Base-by-base conservation (phyloP, 805 yeast species). In the Saturnispora hagleri region DNA sequence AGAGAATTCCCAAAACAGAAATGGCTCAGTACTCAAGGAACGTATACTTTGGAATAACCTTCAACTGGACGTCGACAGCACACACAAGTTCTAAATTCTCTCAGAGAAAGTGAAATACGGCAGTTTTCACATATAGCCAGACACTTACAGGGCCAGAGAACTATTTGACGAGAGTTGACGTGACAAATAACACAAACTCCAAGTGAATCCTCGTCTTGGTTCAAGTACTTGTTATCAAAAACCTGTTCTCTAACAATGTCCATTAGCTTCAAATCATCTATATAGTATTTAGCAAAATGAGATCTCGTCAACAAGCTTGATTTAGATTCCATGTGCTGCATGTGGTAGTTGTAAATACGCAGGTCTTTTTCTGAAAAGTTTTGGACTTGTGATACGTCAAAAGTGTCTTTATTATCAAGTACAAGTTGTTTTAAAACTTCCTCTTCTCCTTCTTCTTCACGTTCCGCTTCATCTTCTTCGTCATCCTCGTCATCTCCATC, bases 71-170 rank as follows among this genome's bases (percentile, higher is more conserved):
- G 70, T 34, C 96, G 76, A 61, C 97, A 90, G 61, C 95, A 86
- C 0, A 89, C 91, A 66, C 97, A 90, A 0, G 83, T 84, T 52
- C 77, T 79, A 61, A 84, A 83, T 12, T 86, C 85, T 54, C 89
- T 76, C 34, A 82, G 69, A 7, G 87, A 88, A 49, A 90, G 72
- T 17, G 85, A 78, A 10, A 82, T 70, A 17, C 97, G 74, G 62
- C 97, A 90, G 26, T 78, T 75, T 57, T 89, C 96, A 66, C 97
- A 90, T 5, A 90, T 72, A 0, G 96, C 89, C 51, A 90, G 79
- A 65, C 97, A 90, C 59, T 81, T 79, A 63, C 97, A 90, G 0
- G 97, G 97, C 97, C 97, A 90, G 3, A 91, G 71, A 8, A 90
- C 81, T 42, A 90, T 78, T 52, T 84, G 86, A 57, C 97, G 73